A percentile compares a stretch with the other conserved stretches of the same genome.
Evolutionary conservation across 2,329 filamentous ascomycete genomes (phyloP).

Genomic region (Aspergillus unguis): DNA sequence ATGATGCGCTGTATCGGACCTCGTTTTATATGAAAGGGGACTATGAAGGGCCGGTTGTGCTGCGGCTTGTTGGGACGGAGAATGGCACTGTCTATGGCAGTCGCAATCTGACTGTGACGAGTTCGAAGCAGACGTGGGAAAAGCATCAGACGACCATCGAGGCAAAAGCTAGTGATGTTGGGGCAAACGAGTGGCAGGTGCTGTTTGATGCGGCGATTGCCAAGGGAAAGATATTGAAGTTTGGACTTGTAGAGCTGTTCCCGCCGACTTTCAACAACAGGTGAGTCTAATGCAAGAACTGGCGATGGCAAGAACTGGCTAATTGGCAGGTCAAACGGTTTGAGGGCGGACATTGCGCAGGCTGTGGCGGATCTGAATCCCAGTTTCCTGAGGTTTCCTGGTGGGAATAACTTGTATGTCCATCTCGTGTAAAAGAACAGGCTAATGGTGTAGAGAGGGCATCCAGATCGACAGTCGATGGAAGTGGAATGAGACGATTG

Average conservation of each 20-base stretch:
- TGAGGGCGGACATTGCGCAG: constrained; percentile 55
- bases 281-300: constrained; percentile 9
- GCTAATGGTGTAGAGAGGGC: constrained; percentile 23
- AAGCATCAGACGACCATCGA: constrained; percentile 24
- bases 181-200: constrained; percentile 30
- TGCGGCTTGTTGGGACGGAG: constrained; percentile 26
- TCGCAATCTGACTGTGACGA: constrained; percentile 27
- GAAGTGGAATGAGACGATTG: constrained; percentile 46
- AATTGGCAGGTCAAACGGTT: constrained; percentile 47
- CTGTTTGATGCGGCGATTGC: constrained; percentile 25
- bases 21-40: constrained; percentile 33
- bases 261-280: constrained; percentile 24
- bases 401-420: constrained; percentile 59
- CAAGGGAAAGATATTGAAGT: constrained; percentile 21
- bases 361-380: constrained; percentile 53
- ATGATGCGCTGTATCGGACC: constrained; percentile 24
- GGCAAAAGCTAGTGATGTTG: constrained; percentile 20
- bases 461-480: constrained; percentile 29
- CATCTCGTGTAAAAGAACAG: not conserved
- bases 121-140: constrained; percentile 17
- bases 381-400: constrained; percentile 62
- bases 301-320: not conserved
- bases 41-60: constrained; percentile 25
- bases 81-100: constrained; percentile 25
- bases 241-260: constrained; percentile 27